A percentile compares a stretch with the other conserved stretches of the same genome.
phyloP scores from a whole-genome alignment of 2,329 filamentous ascomycete genomes.

The Penicillium sp. region DNA sequence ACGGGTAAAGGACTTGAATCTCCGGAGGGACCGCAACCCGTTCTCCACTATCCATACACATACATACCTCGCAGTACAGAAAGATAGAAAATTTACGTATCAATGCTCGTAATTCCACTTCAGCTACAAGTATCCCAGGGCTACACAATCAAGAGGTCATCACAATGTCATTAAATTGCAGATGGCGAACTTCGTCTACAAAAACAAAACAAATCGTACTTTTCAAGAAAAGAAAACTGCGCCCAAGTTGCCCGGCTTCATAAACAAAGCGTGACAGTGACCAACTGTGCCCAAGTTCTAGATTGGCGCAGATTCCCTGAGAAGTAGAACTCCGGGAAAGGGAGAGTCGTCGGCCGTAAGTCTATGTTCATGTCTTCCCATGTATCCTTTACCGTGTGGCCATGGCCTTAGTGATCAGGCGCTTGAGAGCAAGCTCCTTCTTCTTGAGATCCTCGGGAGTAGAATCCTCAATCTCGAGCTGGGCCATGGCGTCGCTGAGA shows the following conservation, averaged over 20 bases:
- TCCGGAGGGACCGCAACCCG: neutral
- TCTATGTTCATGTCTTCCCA: constrained; percentile 26
- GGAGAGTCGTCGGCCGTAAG: constrained; percentile 21
- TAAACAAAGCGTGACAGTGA: constrained; percentile 25
- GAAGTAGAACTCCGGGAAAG: constrained; percentile 13
- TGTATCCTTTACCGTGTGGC: constrained; percentile 68
- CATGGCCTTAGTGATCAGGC: constrained; percentile 98
- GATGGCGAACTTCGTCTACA: constrained; percentile 32
- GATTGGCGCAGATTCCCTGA: constrained; percentile 19
- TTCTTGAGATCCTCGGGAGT: constrained; percentile 95
- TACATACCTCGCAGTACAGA: no score
- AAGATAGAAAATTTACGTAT: no score
- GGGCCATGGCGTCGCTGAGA: constrained; percentile 93
- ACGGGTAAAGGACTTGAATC: neutral
- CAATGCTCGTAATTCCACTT: no score
- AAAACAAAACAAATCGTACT: constrained; percentile 26
- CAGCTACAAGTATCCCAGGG: neutral
- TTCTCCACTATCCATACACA: neutral
- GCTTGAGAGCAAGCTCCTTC: constrained; percentile 98
- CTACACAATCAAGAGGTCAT: constrained; percentile 17
- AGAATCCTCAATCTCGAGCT: constrained; percentile 93
- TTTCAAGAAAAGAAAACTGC: constrained; percentile 29
- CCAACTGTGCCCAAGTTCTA: constrained; percentile 25
- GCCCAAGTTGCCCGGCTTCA: constrained; percentile 28
- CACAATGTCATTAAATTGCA: constrained; percentile 35